A percentile compares a stretch with the other conserved stretches of the same genome.
These are phyloP conservation scores for Corymbia maculata DNA, from an alignment of 345 rosid genomes.

Conservation along the genomic window DNA sequence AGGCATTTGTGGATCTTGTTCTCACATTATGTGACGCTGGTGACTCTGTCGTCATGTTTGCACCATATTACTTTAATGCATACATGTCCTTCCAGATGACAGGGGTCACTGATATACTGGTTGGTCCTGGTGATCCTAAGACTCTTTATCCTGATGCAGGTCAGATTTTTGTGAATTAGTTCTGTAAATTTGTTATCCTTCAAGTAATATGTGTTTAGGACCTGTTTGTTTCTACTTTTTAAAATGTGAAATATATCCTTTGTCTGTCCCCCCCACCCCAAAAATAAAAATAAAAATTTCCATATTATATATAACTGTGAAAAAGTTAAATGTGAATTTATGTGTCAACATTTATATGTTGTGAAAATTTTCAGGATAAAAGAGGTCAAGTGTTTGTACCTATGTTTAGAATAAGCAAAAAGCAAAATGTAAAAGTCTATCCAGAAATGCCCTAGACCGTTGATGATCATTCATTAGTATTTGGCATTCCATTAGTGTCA, in stretches of 20 bases:
- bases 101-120: slow-evolving; percentile 73
- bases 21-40: slow-evolving; percentile 82
- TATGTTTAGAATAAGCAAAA: neutral
- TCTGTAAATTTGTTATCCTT: neutral
- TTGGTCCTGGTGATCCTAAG: slow-evolving; percentile 63
- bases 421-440: neutral
- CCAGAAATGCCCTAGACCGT: neutral
- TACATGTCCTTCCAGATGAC: slow-evolving; percentile 99
- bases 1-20: slow-evolving; percentile 93
- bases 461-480: neutral
- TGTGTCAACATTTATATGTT: neutral
- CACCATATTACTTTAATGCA: slow-evolving; percentile 95
- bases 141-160: slow-evolving; percentile 95
- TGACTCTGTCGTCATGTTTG: slow-evolving; percentile 89
- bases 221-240: neutral
- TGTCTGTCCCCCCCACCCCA: too few species aligned
- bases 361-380: neutral
- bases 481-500: neutral
- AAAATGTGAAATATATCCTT: too few species aligned
- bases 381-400: neutral
- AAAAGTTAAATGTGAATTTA: too few species aligned
- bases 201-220: neutral
- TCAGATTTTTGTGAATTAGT: slow-evolving; percentile 7
- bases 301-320: too few species aligned
- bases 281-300: too few species aligned